phyloP scores from a whole-genome alignment of 768 basidiomycete species.

The Boletales sp. region DNA sequence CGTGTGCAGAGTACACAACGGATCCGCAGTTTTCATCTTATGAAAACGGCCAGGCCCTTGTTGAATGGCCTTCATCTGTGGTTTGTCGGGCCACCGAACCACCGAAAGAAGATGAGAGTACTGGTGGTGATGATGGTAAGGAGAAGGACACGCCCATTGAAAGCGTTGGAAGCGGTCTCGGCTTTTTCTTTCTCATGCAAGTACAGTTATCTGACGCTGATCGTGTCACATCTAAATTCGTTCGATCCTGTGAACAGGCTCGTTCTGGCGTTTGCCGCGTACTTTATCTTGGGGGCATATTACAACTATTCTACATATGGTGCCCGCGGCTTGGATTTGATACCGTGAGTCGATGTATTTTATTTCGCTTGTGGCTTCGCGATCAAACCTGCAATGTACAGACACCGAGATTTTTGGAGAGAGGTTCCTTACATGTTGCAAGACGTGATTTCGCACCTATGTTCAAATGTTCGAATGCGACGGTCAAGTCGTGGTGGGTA shows the following conservation, averaged over 20 bases:
- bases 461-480: slow-evolving; percentile 66
- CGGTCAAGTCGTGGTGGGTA: slow-evolving; percentile 69
- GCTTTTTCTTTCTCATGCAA: slow-evolving; percentile 86
- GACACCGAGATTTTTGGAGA: slow-evolving; percentile 87
- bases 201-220: slow-evolving; percentile 24
- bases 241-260: slow-evolving; percentile 40
- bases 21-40: slow-evolving; percentile 59
- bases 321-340: slow-evolving; percentile 74
- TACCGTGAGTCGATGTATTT: slow-evolving; percentile 61
- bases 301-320: slow-evolving; percentile 89
- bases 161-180: slow-evolving; percentile 68
- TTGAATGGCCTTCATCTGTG: slow-evolving; percentile 62
- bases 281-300: slow-evolving; percentile 79
- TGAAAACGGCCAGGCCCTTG: slow-evolving; percentile 46
- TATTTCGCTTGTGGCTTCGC: slow-evolving; percentile 1
- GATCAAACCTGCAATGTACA: slow-evolving; percentile 28
- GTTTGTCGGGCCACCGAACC: slow-evolving; percentile 46
- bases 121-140: slow-evolving; percentile 11
- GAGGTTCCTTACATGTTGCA: slow-evolving; percentile 84
- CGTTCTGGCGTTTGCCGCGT: slow-evolving; percentile 60
- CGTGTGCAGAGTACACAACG: slow-evolving; percentile 46
- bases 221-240: slow-evolving; percentile 4
- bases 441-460: slow-evolving; percentile 75
- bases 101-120: slow-evolving; percentile 26
- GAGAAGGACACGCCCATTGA: slow-evolving; percentile 32